Conservation (phyloP, 345 rosid species). For the Citrus sp. region DNA sequence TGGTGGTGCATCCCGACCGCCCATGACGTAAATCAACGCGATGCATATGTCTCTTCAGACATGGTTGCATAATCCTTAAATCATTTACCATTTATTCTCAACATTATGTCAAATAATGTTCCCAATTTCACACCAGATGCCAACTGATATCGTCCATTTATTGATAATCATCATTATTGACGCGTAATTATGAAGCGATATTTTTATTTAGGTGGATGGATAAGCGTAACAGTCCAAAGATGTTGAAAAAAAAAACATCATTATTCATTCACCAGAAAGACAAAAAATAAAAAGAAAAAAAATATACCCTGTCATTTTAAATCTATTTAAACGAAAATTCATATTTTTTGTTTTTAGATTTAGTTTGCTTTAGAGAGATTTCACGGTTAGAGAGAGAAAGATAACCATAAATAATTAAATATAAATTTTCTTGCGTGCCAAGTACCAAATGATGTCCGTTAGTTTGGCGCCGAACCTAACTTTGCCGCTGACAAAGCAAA, state of each 20-base stretch:
- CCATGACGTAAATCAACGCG: no score
- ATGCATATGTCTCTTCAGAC: no score
- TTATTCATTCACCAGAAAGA: background rate
- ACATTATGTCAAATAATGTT: no score
- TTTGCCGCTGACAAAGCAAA: background rate
- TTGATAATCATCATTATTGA: background rate
- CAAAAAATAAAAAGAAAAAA: no score
- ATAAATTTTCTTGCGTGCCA: background rate
- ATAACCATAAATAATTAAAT: background rate
- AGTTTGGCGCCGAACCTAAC: background rate
- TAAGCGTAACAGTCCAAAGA: background rate
- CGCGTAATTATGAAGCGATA: background rate
- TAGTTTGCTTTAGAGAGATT: background rate
- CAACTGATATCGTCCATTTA: background rate
- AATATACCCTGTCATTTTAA: background rate
- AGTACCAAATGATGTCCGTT: background rate
- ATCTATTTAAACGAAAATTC: background rate
- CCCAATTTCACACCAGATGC: background rate
- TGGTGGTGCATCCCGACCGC: no score
- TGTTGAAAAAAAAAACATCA: background rate
- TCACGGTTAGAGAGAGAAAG: background rate
- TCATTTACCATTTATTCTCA: no score
- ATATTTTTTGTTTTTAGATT: no score
- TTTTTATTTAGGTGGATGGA: background rate
- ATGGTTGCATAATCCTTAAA: no score